Base-by-base conservation (phyloP, 176 grass and related monocot species). In the Pontederia crassipes region DNA sequence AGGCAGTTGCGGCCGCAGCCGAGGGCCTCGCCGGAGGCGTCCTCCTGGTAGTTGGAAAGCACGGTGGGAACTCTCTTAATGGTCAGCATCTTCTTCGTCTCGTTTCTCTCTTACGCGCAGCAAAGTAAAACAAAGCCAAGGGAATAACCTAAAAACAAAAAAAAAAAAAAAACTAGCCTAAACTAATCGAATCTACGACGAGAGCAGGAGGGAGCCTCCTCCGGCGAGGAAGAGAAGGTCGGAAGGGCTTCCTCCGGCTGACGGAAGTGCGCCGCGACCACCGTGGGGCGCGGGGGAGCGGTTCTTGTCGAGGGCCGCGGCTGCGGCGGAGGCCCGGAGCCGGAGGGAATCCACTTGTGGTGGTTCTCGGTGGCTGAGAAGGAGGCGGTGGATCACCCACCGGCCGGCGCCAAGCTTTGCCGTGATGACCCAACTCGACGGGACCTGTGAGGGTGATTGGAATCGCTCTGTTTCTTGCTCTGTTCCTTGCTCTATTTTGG, bases 181-280 rank as follows among this genome's bases (percentile, higher is more conserved):
- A 45, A 10, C 51, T 17, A 48, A 55, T 62, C 35, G 28, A 20
- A 52, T 53, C 18, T 64, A 68, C 48, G 29, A 61, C 63, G 69
- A 59, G n/a, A 46, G 59, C 40, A 62, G 62, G 49, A 66, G 69
- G n/a, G 45, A 48, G 55, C 94, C 94, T 28, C 94, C 94, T 59
- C 94, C 94, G 65, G 94, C 94, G 59, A 98, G 88, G 75, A 98
- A 98, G 72, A 98, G 94, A 49, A 98, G 94, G 74, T 98, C 94
- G 0, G 94, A 98, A 13, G 94, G 94, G 68, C 84, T 92, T 4
- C 94, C 94, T 26, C 94, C 94, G 18, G 87, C 94, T 2, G 84
- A 89, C 5, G 94, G 94, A 29, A 98, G 82, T 47, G 94, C 94
- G 64, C 93, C 88, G 59, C 94, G 88, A 66, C 94, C 88, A 59